Evolutionary conservation across 352 stramenopile genomes (phyloP).

Genomic region (Phytophthora citrophthora): DNA sequence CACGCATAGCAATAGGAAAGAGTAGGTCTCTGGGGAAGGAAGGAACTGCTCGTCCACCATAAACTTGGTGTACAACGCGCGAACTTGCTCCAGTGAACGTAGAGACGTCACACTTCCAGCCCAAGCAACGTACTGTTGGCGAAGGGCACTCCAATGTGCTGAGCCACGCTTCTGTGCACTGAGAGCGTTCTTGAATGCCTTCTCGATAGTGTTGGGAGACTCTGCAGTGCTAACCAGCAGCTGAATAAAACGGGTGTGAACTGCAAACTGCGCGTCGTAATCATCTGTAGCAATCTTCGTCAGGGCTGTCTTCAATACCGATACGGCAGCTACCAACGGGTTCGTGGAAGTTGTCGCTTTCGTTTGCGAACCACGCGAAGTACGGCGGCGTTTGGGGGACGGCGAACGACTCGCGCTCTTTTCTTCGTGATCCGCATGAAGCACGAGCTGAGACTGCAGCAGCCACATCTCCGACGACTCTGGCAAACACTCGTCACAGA

Average conservation of each 20-base stretch:
- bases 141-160: conserved; percentile 57
- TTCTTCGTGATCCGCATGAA: conserved; percentile 50
- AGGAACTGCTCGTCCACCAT: conserved; percentile 72
- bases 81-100: conserved; percentile 45
- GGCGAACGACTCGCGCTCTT: conserved; percentile 11
- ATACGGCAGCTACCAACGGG: conserved; percentile 44
- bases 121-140: conserved; percentile 76
- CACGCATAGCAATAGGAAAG: conserved; percentile 74
- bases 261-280: conserved; percentile 47
- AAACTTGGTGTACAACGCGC: conserved; percentile 71
- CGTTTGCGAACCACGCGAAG: conserved; percentile 33
- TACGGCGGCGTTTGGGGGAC: conserved; percentile 62
- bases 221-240: conserved; percentile 48
- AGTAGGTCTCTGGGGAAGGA: conserved; percentile 58
- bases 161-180: conserved; percentile 52
- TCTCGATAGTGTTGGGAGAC: conserved; percentile 37
- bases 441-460: conserved; percentile 73
- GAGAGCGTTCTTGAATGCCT: conserved; percentile 64
- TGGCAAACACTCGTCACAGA: conserved; percentile 46
- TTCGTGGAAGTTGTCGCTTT: conserved; percentile 14
- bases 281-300: conserved; percentile 50
- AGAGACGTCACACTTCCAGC: conserved; percentile 29
- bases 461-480: conserved; percentile 63
- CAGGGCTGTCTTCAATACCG: conserved; percentile 58
- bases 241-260: conserved; percentile 64